A percentile compares a stretch with the other conserved stretches of the same genome.
Evolutionary conservation across 306 rosid genomes (phyloP).

Genomic region (Lablab purpureus): DNA sequence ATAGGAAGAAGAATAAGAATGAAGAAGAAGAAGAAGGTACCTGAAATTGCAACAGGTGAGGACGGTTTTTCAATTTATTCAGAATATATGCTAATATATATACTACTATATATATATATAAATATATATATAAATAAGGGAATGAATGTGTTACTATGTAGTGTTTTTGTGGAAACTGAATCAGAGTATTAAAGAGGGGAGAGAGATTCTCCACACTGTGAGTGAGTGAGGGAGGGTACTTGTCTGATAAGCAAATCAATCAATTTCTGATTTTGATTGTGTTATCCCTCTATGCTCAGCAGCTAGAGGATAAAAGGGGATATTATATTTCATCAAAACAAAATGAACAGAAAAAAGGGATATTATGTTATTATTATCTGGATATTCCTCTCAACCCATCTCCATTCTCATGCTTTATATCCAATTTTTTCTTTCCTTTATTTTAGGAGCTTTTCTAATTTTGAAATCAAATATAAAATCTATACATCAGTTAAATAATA

Average conservation of each 20-base stretch:
- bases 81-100: neutral
- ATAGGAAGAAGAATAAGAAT: neutral
- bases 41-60: conserved; percentile 44
- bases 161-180: neutral
- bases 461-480: neutral
- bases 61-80: conserved; percentile 39
- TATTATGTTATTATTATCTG: conserved; percentile 9
- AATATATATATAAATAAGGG: neutral
- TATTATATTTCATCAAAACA: neutral
- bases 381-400: conserved; percentile 13
- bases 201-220: neutral
- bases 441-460: neutral
- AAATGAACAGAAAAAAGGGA: neutral
- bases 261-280: conserved; percentile 4
- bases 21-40: conserved; percentile 31
- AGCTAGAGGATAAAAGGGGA: conserved; percentile 18
- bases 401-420: neutral
- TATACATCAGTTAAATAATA: too few species aligned
- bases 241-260: conserved; percentile 12
- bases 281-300: neutral
- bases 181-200: neutral
- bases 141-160: conserved; percentile 17
- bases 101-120: neutral
- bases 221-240: conserved; percentile 23
- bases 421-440: neutral